Evolutionary conservation across 1,139 yeast species (phyloP).

Genomic region (Debaryomyces robertsiae): DNA sequence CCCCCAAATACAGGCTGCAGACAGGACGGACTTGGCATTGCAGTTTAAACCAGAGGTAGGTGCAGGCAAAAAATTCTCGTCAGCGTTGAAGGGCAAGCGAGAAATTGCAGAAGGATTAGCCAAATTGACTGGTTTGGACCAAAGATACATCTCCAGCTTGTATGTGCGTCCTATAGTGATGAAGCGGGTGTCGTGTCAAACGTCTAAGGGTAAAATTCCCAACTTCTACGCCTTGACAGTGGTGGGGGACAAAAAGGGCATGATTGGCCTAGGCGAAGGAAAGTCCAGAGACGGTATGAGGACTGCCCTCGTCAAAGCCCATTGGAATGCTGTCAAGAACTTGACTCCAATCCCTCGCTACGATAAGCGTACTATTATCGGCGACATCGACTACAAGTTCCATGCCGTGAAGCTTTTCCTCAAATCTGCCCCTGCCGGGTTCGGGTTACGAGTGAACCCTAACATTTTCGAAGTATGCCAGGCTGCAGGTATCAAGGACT

Average conservation of each 20-base stretch:
- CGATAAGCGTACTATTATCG: constrained; percentile 89
- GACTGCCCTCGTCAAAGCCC: constrained; percentile 81
- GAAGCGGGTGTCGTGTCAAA: constrained; percentile 89
- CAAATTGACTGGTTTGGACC: constrained; percentile 74
- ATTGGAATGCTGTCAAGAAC: constrained; percentile 92
- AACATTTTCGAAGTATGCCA: constrained; percentile 90
- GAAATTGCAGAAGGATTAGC: constrained; percentile 61
- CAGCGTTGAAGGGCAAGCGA: constrained; percentile 21
- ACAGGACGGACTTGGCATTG: constrained; percentile 42
- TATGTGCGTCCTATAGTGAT: constrained; percentile 67
- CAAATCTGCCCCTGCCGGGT: constrained; percentile 90
- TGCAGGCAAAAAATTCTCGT: constrained; percentile 16
- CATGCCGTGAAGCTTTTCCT: constrained; percentile 85
- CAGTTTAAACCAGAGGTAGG: constrained; percentile 32
- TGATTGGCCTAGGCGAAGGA: constrained; percentile 95
- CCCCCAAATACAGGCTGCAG: constrained; percentile 45
- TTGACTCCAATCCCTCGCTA: constrained; percentile 80
- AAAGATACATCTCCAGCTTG: constrained; percentile 63
- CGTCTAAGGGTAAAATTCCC: constrained; percentile 89
- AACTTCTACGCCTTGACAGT: constrained; percentile 84
- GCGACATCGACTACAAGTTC: constrained; percentile 78
- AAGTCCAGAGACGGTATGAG: constrained; percentile 80
- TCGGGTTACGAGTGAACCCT: constrained; percentile 91
- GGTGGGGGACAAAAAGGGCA: constrained; percentile 92
- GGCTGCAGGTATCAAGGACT: constrained; percentile 92